Percentiles rank a stretch among this genome's conserved stretches.
phyloP scores from a whole-genome alignment of 2,329 filamentous ascomycete species.

The Septoria petroselini region DNA sequence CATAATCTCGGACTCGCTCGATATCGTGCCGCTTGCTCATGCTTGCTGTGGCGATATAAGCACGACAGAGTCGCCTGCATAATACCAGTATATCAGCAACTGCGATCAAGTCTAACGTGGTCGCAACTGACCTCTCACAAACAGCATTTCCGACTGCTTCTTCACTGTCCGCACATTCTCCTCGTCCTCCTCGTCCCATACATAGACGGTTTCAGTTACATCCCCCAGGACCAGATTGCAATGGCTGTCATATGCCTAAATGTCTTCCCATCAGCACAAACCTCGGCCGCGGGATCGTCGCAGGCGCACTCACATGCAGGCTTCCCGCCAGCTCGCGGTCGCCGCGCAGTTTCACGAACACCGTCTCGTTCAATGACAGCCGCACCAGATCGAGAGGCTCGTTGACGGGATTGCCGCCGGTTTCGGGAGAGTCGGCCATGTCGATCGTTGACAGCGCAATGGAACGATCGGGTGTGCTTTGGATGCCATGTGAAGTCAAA shows the following conservation, averaged over 20 bases:
- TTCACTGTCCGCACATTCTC: slow-evolving; percentile 82
- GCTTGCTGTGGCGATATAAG: slow-evolving; percentile 45
- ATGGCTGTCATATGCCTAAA: slow-evolving; percentile 95
- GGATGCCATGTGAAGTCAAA: background rate
- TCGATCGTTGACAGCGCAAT: background rate
- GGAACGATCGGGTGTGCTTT: background rate
- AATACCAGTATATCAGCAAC: slow-evolving; percentile 30
- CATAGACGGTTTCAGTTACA: slow-evolving; percentile 94
- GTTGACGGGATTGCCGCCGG: slow-evolving; percentile 59
- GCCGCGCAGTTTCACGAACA: slow-evolving; percentile 94
- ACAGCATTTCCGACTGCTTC: slow-evolving; percentile 98
- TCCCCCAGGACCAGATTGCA: slow-evolving; percentile 96
- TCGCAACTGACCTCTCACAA: slow-evolving; percentile 81
- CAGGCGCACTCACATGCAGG: slow-evolving; percentile 68
- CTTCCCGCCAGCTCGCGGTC: slow-evolving; percentile 94
- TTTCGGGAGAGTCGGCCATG: slow-evolving; percentile 80
- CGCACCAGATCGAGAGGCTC: slow-evolving; percentile 96
- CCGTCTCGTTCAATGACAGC: slow-evolving; percentile 88
- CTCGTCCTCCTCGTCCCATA: slow-evolving; percentile 77
- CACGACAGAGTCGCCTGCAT: slow-evolving; percentile 51
- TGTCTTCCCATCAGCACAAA: slow-evolving; percentile 15
- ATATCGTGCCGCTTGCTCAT: background rate
- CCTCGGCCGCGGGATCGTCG: too few relatives aligned
- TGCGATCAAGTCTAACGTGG: too few relatives aligned
- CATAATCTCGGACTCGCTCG: background rate